Percentiles rank a stretch among this genome's conserved stretches.
Evolutionary conservation across 2,329 filamentous ascomycete genomes (phyloP).

Genomic region (Chaetomium sp.): DNA sequence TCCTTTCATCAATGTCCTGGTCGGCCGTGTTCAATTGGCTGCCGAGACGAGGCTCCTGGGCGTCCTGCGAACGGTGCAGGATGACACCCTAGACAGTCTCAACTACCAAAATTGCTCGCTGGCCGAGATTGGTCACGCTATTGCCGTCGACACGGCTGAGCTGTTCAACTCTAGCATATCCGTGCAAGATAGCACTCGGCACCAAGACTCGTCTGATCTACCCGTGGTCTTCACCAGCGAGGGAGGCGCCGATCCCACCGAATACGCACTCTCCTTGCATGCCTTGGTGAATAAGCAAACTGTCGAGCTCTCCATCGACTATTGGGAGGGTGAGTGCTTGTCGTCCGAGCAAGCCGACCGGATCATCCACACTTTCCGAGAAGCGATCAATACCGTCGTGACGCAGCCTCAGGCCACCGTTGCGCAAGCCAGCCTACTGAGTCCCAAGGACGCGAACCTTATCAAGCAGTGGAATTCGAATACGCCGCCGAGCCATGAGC

Average conservation of each 20-base stretch:
- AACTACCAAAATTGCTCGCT: slow-evolving; percentile 1
- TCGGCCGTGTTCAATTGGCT: slow-evolving; percentile 3
- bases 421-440: slow-evolving; percentile 4
- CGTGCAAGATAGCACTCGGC: slow-evolving; percentile 4
- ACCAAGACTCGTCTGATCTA: not conserved
- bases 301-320: slow-evolving; percentile 1
- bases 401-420: slow-evolving; percentile 1
- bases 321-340: slow-evolving; percentile 7
- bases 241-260: slow-evolving; percentile 6
- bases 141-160: slow-evolving; percentile 6
- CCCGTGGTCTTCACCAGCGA: slow-evolving; percentile 6
- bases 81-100: slow-evolving; percentile 1
- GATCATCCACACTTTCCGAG: slow-evolving; percentile 3
- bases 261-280: slow-evolving; percentile 3
- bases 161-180: slow-evolving; percentile 6
- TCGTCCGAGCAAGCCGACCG: slow-evolving; percentile 2
- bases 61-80: slow-evolving; percentile 1
- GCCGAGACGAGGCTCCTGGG: not conserved
- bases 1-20: slow-evolving; percentile 2
- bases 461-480: slow-evolving; percentile 5
- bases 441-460: slow-evolving; percentile 1
- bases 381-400: slow-evolving; percentile 3
- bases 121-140: slow-evolving; percentile 4
- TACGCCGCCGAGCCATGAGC: slow-evolving; percentile 4
- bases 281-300: slow-evolving; percentile 7